These are phyloP conservation scores for Apiospora hydei DNA, from an alignment of 2,329 filamentous ascomycete genomes.

Conservation along the genomic window DNA sequence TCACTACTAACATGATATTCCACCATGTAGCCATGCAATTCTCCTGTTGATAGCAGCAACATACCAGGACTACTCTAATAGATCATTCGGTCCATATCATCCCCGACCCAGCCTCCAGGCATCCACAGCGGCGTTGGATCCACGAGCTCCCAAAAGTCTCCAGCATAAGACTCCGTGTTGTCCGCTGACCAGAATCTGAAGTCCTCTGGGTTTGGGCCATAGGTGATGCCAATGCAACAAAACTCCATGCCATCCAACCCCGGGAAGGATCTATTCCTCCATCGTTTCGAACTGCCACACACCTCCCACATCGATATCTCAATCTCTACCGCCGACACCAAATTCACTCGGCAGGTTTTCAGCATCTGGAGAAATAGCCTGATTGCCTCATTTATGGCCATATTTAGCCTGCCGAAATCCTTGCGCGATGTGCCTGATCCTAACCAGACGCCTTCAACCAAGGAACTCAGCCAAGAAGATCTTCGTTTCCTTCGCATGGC, in stretches of 20 bases:
- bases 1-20: no score
- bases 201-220: neutral
- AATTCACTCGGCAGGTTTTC: neutral
- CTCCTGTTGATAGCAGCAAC: no score
- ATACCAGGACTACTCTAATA: no score
- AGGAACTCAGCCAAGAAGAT: no score
- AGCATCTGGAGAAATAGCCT: neutral
- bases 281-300: fast-evolving
- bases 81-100: no score
- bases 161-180: neutral
- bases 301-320: neutral
- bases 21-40: no score
- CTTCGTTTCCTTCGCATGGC: no score
- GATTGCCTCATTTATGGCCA: neutral
- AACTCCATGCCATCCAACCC: neutral
- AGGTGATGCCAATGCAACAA: neutral
- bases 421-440: no score
- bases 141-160: neutral
- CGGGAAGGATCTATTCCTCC: neutral
- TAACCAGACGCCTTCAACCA: no score
- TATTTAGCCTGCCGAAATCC: neutral
- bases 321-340: no score
- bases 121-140: neutral
- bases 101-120: neutral
- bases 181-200: neutral